Evolutionary conservation across 164 flowering plant species (phyloP), one percentile per base, ranked within the genome.

Genomic region (Houttuynia cordata): DNA sequence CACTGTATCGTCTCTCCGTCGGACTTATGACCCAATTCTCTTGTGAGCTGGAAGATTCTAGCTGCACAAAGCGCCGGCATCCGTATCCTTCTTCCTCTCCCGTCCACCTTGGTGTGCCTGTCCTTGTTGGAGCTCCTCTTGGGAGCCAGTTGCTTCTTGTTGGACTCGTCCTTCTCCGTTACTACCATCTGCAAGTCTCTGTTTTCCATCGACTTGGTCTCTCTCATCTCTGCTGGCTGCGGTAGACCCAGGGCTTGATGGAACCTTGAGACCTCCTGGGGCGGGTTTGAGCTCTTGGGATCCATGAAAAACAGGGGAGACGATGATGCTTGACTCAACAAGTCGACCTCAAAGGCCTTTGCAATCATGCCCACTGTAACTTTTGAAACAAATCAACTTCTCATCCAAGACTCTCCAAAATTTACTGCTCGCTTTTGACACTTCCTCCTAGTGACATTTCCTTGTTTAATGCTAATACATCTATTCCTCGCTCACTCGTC

Each of bases 51-150:
- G 49, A 88, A 88, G 53, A 88, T 86, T 52, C 96, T 79, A 0
- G 96, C 96, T 0, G 96, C 96, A 65, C 96, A 88, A 0, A 88
- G 78, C 51, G 96, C 96, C 4, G 96, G 96, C 96, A 88, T 88
- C 81, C 96, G 65, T 34, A 88, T 86, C 47, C 96, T 80, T 57
- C 96, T 69, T 0, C 96, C 96, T 52, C 96, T 71, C 12, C 96
- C 96, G 56, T 88, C 96, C 15, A 88, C 96, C 64, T 88, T 88
- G 1, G 87, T 88, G 72, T 88, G 93, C 20, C 93, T 74, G 60
- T 88, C 96, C 51, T 88, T 88, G 79, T 83, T 88, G 39, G 96
- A 86, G 62, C 76, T 82, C 64, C 91, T 75, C 62, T 84, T 88
- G 4, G 96, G 96, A 0, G 81, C 96, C 49, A 88, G 64, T 61